Evolutionary conservation across 139 green algal genomes (phyloP).

Genomic region (Yamagishiella unicocca): DNA sequence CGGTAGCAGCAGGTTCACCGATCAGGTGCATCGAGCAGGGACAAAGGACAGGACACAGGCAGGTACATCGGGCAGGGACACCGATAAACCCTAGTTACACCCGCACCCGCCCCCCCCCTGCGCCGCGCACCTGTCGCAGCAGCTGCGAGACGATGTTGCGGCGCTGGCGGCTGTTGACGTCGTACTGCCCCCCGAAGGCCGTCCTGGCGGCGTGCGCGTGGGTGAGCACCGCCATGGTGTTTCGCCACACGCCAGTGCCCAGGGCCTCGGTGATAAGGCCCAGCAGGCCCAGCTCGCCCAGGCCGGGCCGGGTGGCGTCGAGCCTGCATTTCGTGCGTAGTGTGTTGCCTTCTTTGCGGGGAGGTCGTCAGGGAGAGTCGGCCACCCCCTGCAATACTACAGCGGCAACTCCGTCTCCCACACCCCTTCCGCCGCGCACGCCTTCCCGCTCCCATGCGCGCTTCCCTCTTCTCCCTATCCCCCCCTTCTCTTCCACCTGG

Average conservation of each 20-base stretch:
- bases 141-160: constrained; percentile 66
- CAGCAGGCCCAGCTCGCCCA: constrained; percentile 72
- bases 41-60: background rate
- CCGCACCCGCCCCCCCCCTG: background rate
- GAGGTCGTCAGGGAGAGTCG: too few species aligned
- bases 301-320: constrained; percentile 56
- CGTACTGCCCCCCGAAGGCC: constrained; percentile 51
- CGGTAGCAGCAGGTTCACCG: too few species aligned
- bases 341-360: background rate
- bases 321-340: constrained; percentile 49
- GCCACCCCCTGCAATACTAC: too few species aligned
- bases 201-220: constrained; percentile 64
- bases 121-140: constrained; percentile 50
- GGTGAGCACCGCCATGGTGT: constrained; percentile 71
- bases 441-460: too few species aligned
- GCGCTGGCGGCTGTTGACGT: constrained; percentile 57
- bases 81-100: background rate
- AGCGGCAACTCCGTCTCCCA: too few species aligned
- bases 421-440: too few species aligned
- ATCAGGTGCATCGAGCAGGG: too few species aligned
- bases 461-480: too few species aligned
- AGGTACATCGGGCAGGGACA: too few species aligned
- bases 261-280: constrained; percentile 57
- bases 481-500: background rate
- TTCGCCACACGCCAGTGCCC: constrained; percentile 64